Evolutionary conservation across 176 grass and related monocot species (phyloP).

Genomic region (Thinopyrum elongatum): DNA sequence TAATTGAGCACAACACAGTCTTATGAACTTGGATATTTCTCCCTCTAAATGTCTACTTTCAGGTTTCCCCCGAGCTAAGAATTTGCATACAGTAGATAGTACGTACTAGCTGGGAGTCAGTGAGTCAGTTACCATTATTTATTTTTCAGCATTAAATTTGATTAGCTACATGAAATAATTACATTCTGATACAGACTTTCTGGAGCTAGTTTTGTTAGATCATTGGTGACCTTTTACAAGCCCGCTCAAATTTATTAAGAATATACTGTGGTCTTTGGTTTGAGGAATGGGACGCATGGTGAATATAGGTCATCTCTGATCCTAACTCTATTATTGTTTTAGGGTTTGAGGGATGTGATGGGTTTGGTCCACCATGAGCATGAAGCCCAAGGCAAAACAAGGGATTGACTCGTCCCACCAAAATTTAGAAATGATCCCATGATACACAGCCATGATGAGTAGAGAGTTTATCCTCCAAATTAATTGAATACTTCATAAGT

Average conservation of each 20-base stretch:
- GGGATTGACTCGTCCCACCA: background rate
- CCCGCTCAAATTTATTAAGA: background rate
- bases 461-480: background rate
- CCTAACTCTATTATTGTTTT: background rate
- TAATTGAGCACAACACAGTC: background rate
- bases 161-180: background rate
- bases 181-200: background rate
- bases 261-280: background rate
- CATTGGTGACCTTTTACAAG: background rate
- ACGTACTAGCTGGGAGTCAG: background rate
- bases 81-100: background rate
- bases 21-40: background rate
- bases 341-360: background rate
- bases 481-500: background rate
- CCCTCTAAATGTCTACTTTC: too few relatives aligned
- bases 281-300: background rate
- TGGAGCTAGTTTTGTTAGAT: background rate
- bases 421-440: background rate
- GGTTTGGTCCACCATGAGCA: background rate
- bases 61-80: too few relatives aligned
- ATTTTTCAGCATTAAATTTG: background rate
- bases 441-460: background rate
- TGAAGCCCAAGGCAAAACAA: background rate
- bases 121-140: background rate
- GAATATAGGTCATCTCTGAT: background rate